Evolutionary conservation across 2,329 filamentous ascomycete species (phyloP), one percentile per base, ranked within the genome.

Genomic region (Ophiosphaerella herpotricha): DNA sequence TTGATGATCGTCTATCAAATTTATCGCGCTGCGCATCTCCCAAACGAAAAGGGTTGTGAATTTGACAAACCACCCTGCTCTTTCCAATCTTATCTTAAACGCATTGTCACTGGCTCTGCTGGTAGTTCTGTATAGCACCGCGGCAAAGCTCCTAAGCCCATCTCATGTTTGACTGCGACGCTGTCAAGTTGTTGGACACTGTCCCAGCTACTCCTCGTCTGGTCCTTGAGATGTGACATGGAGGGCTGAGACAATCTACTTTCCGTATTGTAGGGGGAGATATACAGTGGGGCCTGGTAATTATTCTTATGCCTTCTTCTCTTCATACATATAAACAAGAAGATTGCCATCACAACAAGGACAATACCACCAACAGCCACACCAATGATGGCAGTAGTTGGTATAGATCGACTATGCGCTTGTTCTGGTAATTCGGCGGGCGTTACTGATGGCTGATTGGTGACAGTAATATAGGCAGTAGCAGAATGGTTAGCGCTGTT

Each of bases 181-280:
- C 53, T 48, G 14, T 52, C 53, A 24, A 54, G 48, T 31, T 56
- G 53, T 11, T 45, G 37, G 18, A 39, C 37, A 16, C 47, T 35
- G 9, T 46, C 33, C 35, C 45, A 39, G 23, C 47, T 35, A 14
- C 13, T n/a, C 4, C 26, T 29, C 26, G 11, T 29, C 7, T 29
- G 7, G 4, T 29, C 26, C 38, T 40, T 9, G 23, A 9, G 16
- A 11, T 8, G 7, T 14, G 13, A 50, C 8, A 63, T 58, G 11
- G 32, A 24, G 2, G 7, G 21, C 26, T 55, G 53, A 29, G 57
- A 66, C 63, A 70, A 66, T 37, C 69, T 63, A n/a, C 43, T 56
- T 9, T 53, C 54, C 16, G 57, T 46, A 13, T 46, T 47, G 12
- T 61, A 55, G 11, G 60, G 57, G 1, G 66, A 65, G 6, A 61